Base-by-base conservation (phyloP, 345 rosid species). In the Stellera chamaejasme region DNA sequence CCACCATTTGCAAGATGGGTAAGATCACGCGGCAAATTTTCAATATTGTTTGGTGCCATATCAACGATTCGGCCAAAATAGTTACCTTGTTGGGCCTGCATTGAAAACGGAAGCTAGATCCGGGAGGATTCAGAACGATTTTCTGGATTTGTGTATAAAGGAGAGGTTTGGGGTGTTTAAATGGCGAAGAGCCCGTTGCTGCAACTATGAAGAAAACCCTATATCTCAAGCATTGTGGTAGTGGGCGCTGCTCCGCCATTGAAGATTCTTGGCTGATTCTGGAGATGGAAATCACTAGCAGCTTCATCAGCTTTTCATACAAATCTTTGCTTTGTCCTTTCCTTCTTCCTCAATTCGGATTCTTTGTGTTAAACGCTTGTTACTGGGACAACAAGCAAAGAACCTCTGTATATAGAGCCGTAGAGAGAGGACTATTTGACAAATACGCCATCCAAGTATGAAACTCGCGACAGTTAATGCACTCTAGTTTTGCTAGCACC, bases 41-140 rank as follows among this genome's bases (percentile, higher is more conserved):
- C 5, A 32, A 32, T 1, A 32, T 32, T 2, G 7, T 32, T 8
- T 2, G 9, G 39, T 32, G 39, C 7, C 39, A 32, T 32, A 3
- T 32, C 9, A 5, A 32, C 9, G 39, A 8, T 1, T 32, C 39
- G 4, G 39, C 39, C 39, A 32, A 5, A 32, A 32, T 19, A 32
- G 1, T 32, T 69, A 73, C 82, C 78, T 19, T 54, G 52, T 51
- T 65, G 62, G 53, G 71, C 23, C 53, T 56, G 55, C 75, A 67
- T 69, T 53, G 66, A 52, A 48, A 39, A 52, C 9, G 5, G 9
- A 32, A 32, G 39, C 39, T 32, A 65, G 2, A 14, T 11, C 45
- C 43, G 36, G 45, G 43, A 14, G 27, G 50, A 32, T 32, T 32
- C 39, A 32, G 39, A 32, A 32, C 39, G 39, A 32, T 32, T 5